phyloP scores from a whole-genome alignment of 2,329 filamentous ascomycete species.

The Alternaria alternata region DNA sequence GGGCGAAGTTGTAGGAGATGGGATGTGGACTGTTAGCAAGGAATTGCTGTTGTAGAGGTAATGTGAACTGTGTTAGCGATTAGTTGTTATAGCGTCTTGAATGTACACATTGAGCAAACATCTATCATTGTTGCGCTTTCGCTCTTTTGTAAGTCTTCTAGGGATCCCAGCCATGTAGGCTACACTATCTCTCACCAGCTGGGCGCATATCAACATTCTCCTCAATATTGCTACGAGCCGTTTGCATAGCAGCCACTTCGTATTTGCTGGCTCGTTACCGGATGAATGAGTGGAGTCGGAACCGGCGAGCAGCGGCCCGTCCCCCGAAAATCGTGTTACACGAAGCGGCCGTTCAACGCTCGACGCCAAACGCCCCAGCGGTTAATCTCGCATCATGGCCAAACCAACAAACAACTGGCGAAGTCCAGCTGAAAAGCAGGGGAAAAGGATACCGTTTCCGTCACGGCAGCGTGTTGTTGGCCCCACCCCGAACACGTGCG shows the following conservation, averaged over 20 bases:
- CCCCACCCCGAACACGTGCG: conserved; percentile 24
- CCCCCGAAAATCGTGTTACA: conserved; percentile 20
- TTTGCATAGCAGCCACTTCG: conserved; percentile 7
- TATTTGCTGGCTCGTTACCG: conserved; percentile 20
- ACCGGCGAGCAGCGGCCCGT: conserved; percentile 38
- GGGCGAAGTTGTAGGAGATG: conserved; percentile 56
- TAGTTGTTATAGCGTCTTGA: no score
- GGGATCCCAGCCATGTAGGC: background rate
- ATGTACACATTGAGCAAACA: no score
- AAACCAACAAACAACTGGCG: background rate
- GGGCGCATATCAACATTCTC: background rate
- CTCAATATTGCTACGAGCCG: background rate
- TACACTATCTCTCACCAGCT: background rate
- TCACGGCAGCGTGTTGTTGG: conserved; percentile 1
- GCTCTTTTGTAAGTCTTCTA: no score
- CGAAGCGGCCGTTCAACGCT: conserved; percentile 5
- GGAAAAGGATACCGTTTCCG: background rate
- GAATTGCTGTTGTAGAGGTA: no score
- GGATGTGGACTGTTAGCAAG: background rate
- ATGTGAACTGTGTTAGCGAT: no score
- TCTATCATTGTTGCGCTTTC: no score
- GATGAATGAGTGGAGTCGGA: conserved; percentile 34
- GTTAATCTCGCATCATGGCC: conserved; percentile 2
- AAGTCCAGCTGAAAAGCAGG: background rate
- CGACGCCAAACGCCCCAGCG: conserved; percentile 1